Evolutionary conservation across 2,329 filamentous ascomycete species (phyloP).

Genomic region (Pyrenochaeta sp.): DNA sequence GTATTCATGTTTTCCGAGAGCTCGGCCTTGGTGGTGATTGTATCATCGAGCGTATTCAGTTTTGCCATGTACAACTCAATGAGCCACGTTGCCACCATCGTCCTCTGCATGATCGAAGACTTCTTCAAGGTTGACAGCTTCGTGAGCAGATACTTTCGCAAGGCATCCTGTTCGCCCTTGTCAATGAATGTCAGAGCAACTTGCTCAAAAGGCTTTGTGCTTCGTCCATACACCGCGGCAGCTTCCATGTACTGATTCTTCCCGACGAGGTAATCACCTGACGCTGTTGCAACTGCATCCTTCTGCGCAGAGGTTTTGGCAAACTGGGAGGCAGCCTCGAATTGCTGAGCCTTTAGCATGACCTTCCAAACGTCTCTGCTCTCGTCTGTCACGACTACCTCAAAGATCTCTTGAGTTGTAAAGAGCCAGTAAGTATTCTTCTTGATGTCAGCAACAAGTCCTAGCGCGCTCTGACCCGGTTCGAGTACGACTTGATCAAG

Average conservation of each 20-base stretch:
- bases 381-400: constrained; percentile 89
- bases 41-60: constrained; percentile 92
- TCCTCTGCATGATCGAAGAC: constrained; percentile 85
- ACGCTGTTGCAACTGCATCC: constrained; percentile 89
- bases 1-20: constrained; percentile 75
- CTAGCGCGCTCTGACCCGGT: constrained; percentile 78
- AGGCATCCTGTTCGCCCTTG: constrained; percentile 84
- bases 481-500: constrained; percentile 89
- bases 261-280: constrained; percentile 83
- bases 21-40: constrained; percentile 87
- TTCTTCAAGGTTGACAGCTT: constrained; percentile 86
- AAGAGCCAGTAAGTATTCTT: constrained; percentile 99
- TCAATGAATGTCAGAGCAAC: constrained; percentile 92
- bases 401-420: constrained; percentile 88
- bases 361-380: constrained; percentile 94
- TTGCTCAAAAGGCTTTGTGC: constrained; percentile 96
- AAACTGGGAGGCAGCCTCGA: constrained; percentile 85
- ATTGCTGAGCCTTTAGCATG: constrained; percentile 84
- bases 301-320: constrained; percentile 82
- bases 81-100: constrained; percentile 95
- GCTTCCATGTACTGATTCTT: constrained; percentile 87
- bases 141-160: constrained; percentile 86
- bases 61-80: constrained; percentile 98
- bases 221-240: constrained; percentile 88
- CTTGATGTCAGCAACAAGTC: constrained; percentile 85